Conservation (phyloP, 805 yeast genomes). For the Saturnispora diversa region DNA sequence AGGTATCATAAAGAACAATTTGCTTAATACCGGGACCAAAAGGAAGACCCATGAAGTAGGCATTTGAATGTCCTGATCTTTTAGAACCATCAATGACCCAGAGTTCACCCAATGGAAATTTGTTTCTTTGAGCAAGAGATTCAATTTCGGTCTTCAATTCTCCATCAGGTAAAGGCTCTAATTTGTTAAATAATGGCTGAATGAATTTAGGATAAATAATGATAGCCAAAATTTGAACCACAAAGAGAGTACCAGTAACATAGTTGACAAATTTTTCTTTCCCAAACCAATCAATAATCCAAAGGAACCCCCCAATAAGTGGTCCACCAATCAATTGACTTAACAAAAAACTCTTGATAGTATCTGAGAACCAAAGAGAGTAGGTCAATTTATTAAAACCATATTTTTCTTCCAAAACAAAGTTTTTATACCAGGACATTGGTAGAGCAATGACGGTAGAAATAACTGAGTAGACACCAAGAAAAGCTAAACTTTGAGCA, state of each 20-base stretch:
- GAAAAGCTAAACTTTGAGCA: constrained; percentile 64
- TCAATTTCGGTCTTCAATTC: constrained; percentile 78
- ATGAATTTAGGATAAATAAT: constrained; percentile 78
- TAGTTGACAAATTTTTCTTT: constrained; percentile 68
- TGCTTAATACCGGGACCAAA: constrained; percentile 70
- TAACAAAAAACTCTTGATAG: constrained; percentile 50
- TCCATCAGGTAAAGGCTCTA: constrained; percentile 85
- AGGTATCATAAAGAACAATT: constrained; percentile 88
- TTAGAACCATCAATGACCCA: constrained; percentile 95
- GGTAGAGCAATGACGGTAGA: constrained; percentile 58
- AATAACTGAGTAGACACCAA: constrained; percentile 41
- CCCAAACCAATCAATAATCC: constrained; percentile 74
- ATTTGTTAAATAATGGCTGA: constrained; percentile 87
- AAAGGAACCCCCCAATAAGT: constrained; percentile 63
- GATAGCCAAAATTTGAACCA: constrained; percentile 64
- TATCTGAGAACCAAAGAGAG: constrained; percentile 65
- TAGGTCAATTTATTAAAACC: constrained; percentile 88
- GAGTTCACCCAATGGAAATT: constrained; percentile 80
- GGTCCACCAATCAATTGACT: constrained; percentile 61
- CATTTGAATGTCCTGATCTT: constrained; percentile 94
- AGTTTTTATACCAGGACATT: constrained; percentile 62
- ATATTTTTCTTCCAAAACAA: constrained; percentile 83
- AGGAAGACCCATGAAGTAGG: constrained; percentile 92
- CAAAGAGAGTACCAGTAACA: constrained; percentile 61
- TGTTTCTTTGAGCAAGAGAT: constrained; percentile 60